Conservation (phyloP, 2,329 filamentous ascomycete species). For the Fusarium ambrosium region DNA sequence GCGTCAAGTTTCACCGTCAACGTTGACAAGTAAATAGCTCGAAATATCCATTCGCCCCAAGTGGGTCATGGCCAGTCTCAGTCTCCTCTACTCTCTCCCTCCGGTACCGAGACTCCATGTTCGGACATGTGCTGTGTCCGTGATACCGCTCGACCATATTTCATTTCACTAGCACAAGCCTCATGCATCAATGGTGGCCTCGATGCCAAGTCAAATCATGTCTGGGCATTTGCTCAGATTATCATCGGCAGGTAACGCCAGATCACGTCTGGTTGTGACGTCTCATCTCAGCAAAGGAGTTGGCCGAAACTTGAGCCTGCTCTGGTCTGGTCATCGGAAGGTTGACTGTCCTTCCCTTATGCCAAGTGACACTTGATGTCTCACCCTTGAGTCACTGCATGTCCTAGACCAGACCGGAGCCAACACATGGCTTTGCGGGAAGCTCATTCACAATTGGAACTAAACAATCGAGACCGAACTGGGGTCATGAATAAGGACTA, state of each 20-base stretch:
- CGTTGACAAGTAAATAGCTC: background rate
- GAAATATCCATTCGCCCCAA: background rate
- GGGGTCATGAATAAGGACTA: background rate
- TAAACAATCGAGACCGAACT: background rate
- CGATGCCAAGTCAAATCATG: background rate
- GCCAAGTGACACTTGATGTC: background rate
- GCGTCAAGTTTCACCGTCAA: background rate
- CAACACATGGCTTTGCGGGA: background rate
- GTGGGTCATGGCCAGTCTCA: background rate
- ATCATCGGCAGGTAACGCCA: background rate
- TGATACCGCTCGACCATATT: background rate
- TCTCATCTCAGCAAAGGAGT: background rate
- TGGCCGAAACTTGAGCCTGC: background rate
- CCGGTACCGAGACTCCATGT: background rate
- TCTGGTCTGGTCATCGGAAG: background rate
- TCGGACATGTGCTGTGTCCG: background rate
- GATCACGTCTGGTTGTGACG: background rate
- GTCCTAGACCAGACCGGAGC: background rate
- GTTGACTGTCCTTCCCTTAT: background rate
- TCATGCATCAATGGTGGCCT: background rate
- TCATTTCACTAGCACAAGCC: background rate
- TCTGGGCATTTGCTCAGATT: background rate
- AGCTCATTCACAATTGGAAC: background rate
- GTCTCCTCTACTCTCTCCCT: background rate
- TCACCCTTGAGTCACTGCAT: background rate